A percentile compares a stretch with the other conserved stretches of the same genome.
Conservation (phyloP, 139 green algal genomes). For the Pseudopediastrum boryanum region DNA sequence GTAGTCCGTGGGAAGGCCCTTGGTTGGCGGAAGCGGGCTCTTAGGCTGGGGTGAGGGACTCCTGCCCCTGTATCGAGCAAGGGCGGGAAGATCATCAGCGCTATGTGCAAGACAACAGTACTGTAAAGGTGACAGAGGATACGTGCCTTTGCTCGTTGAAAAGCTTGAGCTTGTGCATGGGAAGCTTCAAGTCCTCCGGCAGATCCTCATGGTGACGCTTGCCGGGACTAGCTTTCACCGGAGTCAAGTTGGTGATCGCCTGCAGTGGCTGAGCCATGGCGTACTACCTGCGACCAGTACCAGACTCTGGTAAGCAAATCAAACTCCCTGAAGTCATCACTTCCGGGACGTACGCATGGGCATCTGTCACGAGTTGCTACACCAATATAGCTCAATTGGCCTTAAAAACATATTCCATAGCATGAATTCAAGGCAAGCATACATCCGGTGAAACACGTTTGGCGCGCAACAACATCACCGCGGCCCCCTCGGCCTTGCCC, state of each 20-base stretch:
- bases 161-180: constrained; percentile 12
- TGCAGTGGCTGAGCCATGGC: not conserved
- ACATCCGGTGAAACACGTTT: too few species aligned
- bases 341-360: too few species aligned
- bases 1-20: constrained; percentile 37
- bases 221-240: constrained; percentile 11
- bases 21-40: constrained; percentile 15
- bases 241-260: constrained; percentile 28
- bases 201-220: not conserved
- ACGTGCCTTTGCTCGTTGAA: not conserved
- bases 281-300: too few species aligned
- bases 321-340: too few species aligned
- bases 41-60: constrained; percentile 2
- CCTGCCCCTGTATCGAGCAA: not conserved
- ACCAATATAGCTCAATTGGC: too few species aligned
- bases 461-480: too few species aligned
- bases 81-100: not conserved
- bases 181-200: not conserved
- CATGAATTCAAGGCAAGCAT: too few species aligned
- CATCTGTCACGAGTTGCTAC: too few species aligned
- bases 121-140: not conserved
- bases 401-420: too few species aligned
- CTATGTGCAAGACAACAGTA: too few species aligned
- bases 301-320: too few species aligned
- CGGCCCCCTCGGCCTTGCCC: too few species aligned